Evolutionary conservation across 805 yeast genomes (phyloP).

Genomic region (Lipomyces orientalis): DNA sequence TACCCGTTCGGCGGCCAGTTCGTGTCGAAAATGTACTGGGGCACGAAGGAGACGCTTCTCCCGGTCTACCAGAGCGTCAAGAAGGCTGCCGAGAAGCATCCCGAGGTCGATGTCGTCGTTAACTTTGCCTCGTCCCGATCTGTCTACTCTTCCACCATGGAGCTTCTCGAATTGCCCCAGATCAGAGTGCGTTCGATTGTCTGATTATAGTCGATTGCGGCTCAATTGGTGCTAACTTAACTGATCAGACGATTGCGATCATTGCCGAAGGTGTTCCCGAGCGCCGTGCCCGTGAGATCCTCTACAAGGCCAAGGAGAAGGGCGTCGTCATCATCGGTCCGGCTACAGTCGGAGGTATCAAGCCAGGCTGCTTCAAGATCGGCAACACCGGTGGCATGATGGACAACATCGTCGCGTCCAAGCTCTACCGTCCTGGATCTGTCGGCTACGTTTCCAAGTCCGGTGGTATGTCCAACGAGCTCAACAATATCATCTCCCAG

Average conservation of each 20-base stretch:
- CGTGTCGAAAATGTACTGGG: slow-evolving; percentile 56
- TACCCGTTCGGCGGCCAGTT: slow-evolving; percentile 56
- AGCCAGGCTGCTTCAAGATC: slow-evolving; percentile 56
- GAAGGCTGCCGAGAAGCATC: slow-evolving; percentile 52
- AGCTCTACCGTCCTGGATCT: slow-evolving; percentile 56
- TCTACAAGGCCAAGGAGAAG: slow-evolving; percentile 51
- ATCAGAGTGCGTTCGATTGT: slow-evolving; percentile 39
- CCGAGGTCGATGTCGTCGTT: slow-evolving; percentile 56
- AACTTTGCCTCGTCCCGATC: slow-evolving; percentile 56
- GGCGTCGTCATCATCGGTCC: slow-evolving; percentile 56
- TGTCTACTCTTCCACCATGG: slow-evolving; percentile 55
- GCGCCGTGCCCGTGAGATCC: slow-evolving; percentile 56
- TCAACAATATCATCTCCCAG: slow-evolving; percentile 54
- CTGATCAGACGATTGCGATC: slow-evolving; percentile 51
- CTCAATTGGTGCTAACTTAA: slow-evolving; percentile 1
- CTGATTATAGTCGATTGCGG: background rate
- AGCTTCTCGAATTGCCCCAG: slow-evolving; percentile 53
- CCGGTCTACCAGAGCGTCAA: slow-evolving; percentile 54
- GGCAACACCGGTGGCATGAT: slow-evolving; percentile 59
- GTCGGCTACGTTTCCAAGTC: slow-evolving; percentile 56
- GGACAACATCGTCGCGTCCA: slow-evolving; percentile 56
- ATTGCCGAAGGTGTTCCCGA: slow-evolving; percentile 58
- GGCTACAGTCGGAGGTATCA: slow-evolving; percentile 57
- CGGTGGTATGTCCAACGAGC: slow-evolving; percentile 57
- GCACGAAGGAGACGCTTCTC: slow-evolving; percentile 53